Evolutionary conservation across 352 stramenopile species (phyloP).

Genomic region (Globisporangium cederbergense): DNA sequence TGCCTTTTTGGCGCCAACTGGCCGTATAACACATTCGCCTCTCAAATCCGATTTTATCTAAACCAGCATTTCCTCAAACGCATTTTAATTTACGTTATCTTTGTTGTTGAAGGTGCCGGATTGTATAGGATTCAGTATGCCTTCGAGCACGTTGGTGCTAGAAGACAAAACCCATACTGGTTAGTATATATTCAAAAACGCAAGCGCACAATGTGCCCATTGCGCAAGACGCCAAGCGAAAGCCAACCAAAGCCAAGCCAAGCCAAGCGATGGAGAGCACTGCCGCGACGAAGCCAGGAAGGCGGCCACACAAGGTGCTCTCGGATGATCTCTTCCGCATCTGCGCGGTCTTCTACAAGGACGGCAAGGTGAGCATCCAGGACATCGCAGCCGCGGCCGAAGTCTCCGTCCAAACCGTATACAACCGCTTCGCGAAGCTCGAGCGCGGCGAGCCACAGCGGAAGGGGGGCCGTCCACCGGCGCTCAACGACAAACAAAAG

Average conservation of each 20-base stretch:
- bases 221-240: background rate
- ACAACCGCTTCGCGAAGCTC: background rate
- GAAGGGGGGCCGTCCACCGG: background rate
- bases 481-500: background rate
- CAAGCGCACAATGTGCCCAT: too few relatives aligned
- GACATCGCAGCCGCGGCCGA: background rate
- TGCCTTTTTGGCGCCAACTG: conserved; percentile 10
- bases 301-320: background rate
- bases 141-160: background rate
- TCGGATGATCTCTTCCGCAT: background rate
- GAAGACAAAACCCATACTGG: background rate
- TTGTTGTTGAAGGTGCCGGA: background rate
- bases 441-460: background rate
- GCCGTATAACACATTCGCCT: conserved; percentile 14
- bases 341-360: background rate
- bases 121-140: background rate
- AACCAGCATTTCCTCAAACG: background rate
- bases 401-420: background rate
- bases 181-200: too few relatives aligned
- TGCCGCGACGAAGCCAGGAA: background rate
- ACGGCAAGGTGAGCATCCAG: background rate
- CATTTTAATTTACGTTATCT: background rate
- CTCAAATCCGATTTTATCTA: background rate
- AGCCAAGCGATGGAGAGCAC: background rate
- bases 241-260: background rate